phyloP scores from a whole-genome alignment of 495 filamentous ascomycete species.

The Aspergillus ostianus region DNA sequence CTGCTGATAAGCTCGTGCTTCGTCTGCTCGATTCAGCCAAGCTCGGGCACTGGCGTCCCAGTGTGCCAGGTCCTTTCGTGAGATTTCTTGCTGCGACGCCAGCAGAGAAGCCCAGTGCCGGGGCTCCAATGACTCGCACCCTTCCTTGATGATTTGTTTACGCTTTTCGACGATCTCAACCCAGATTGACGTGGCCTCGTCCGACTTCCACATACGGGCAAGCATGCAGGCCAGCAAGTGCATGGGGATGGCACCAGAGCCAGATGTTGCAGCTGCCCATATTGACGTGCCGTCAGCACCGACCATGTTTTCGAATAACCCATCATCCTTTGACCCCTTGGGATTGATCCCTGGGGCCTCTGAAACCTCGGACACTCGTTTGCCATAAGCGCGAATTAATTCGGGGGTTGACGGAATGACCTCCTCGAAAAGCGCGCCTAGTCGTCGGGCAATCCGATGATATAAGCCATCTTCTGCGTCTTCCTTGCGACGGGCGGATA shows the following conservation, averaged over 20 bases:
- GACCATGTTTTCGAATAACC: slow-evolving; percentile 5
- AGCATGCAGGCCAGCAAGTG: slow-evolving; percentile 15
- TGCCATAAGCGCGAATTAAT: slow-evolving; percentile 9
- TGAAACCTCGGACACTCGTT: slow-evolving; percentile 8
- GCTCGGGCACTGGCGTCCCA: slow-evolving; percentile 16
- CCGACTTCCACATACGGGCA: slow-evolving; percentile 11
- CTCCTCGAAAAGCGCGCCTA: slow-evolving; percentile 8
- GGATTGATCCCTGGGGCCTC: not conserved
- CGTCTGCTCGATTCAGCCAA: slow-evolving; percentile 11
- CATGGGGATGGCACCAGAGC: slow-evolving; percentile 2
- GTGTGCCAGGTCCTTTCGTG: not conserved
- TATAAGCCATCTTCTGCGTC: slow-evolving; percentile 11
- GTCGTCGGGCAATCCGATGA: slow-evolving; percentile 11
- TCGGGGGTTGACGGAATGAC: slow-evolving; percentile 2
- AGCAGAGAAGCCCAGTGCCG: slow-evolving; percentile 1
- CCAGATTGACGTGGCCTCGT: slow-evolving; percentile 15
- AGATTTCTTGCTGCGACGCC: slow-evolving; percentile 6
- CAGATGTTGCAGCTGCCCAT: slow-evolving; percentile 13
- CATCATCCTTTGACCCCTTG: not conserved
- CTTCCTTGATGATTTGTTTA: not conserved
- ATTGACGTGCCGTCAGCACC: slow-evolving; percentile 12
- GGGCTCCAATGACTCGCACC: not conserved
- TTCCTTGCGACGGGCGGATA: slow-evolving; percentile 6
- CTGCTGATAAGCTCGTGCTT: slow-evolving; percentile 6
- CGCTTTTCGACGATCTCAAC: slow-evolving; percentile 7